Evolutionary conservation across 441 rosid genomes (phyloP), one percentile per base, ranked within the genome.

Genomic region (Aleurites moluccanus): DNA sequence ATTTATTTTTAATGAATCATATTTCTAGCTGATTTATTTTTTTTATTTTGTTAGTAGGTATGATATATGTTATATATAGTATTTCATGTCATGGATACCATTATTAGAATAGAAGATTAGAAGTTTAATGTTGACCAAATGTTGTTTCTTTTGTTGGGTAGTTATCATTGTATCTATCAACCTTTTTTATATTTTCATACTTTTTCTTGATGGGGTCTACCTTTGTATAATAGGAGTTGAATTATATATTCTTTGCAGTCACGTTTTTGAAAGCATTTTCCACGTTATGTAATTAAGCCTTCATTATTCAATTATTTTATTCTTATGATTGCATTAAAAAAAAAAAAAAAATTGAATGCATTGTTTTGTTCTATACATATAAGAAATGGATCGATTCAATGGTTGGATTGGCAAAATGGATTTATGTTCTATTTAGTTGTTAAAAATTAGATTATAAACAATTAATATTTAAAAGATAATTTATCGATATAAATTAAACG

Each of bases 41-140:
- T 25, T 21, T 7, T n/a, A n/a, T n/a, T n/a, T n/a, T n/a, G n/a
- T n/a, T n/a, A n/a, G n/a, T n/a, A n/a, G n/a, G n/a, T n/a, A n/a
- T n/a, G n/a, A n/a, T n/a, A n/a, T n/a, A n/a, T n/a, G n/a, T 40
- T n/a, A n/a, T n/a, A n/a, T n/a, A n/a, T 38, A 0, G 6, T 38
- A 38, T 38, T 38, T 8, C 6, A 38, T 38, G 7, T 38, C 6
- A 38, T 38, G 9, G 0, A 38, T 6, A 6, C 0, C 40, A 38
- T 38, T 50, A 2, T 35, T n/a, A 7, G 30, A 10, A 57, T 44
- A 1, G 30, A 57, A 27, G 21, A 25, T 13, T 67, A 57, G 67
- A 78, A 83, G 81, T 76, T 76, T 63, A 23, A 70, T 73, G 73
- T 70, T 81, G 83, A 86, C 86, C 84, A n/a, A 75, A 45, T 69